Conservation (phyloP, 1,284 basidiomycete genomes). For the Rhodotorula sp. region DNA sequence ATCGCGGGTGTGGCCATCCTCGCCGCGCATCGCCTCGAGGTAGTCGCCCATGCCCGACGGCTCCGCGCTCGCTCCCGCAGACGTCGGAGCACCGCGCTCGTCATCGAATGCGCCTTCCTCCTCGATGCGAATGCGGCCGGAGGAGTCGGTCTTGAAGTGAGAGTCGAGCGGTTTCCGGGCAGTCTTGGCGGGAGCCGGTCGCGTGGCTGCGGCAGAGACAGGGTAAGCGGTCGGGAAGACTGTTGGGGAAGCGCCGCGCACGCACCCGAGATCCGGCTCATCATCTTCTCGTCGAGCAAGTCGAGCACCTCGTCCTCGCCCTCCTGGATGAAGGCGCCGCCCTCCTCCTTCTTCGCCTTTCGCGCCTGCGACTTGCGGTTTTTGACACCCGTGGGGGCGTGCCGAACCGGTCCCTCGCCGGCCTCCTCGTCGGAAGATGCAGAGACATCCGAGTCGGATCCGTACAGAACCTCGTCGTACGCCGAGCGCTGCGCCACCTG, state of each 20-base stretch:
- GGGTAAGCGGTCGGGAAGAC: conserved; percentile 8
- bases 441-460: conserved; percentile 59
- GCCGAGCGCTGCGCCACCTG: conserved; percentile 67
- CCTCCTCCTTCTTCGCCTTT: conserved; percentile 36
- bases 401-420: conserved; percentile 57
- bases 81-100: conserved; percentile 51
- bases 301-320: conserved; percentile 97
- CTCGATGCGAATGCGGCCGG: conserved; percentile 87
- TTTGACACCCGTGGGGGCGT: conserved; percentile 47
- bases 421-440: conserved; percentile 71
- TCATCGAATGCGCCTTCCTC: conserved; percentile 53
- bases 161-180: conserved; percentile 64
- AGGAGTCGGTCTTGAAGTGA: conserved; percentile 82
- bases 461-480: conserved; percentile 93
- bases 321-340: conserved; percentile 62
- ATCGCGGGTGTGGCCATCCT: conserved; percentile 84
- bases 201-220: conserved; percentile 34
- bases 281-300: conserved; percentile 73
- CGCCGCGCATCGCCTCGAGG: conserved; percentile 72
- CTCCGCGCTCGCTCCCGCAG: conserved; percentile 13
- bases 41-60: conserved; percentile 60
- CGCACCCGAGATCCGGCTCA: conserved; percentile 70
- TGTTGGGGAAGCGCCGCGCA: too few relatives aligned
- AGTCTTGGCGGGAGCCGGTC: conserved; percentile 55
- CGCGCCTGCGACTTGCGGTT: conserved; percentile 44